Percentiles rank a stretch among this genome's conserved stretches.
Conservation (phyloP, 768 basidiomycete species). For the Auricularia cornea region DNA sequence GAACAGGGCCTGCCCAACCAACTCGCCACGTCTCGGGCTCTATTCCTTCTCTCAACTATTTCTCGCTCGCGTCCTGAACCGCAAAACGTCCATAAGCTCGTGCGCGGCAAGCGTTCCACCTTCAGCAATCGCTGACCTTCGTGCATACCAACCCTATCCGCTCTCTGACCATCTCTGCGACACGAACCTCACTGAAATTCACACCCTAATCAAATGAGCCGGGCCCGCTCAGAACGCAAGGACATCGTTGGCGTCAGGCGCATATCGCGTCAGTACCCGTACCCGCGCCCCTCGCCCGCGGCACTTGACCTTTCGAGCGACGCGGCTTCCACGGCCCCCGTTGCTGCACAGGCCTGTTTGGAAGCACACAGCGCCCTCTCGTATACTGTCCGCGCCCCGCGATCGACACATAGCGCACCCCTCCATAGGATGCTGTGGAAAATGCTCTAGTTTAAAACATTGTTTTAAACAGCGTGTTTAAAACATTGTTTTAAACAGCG, state of each 20-base stretch:
- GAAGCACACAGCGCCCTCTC: neutral
- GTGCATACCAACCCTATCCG: no score
- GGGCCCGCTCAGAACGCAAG: no score
- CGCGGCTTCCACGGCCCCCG: neutral
- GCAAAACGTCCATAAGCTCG: no score
- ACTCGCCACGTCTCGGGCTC: neutral
- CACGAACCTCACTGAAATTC: no score
- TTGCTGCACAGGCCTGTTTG: neutral
- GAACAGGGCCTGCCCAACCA: neutral
- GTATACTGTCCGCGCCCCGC: neutral
- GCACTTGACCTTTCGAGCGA: neutral
- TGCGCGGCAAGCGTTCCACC: no score
- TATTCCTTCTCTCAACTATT: neutral
- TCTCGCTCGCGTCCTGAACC: neutral
- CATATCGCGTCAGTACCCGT: neutral
- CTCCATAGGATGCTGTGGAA: no score
- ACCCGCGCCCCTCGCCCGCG: neutral
- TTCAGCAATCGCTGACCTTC: no score
- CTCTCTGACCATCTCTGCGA: no score
- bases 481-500: no score
- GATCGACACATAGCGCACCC: neutral
- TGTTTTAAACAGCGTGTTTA: no score
- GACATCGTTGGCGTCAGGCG: neutral
- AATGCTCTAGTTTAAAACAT: no score
- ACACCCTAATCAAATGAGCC: no score